These are phyloP conservation scores for Coemansia sp. DNA, from an alignment of 192 early-diverging fungal genomes.

Conservation along the genomic window DNA sequence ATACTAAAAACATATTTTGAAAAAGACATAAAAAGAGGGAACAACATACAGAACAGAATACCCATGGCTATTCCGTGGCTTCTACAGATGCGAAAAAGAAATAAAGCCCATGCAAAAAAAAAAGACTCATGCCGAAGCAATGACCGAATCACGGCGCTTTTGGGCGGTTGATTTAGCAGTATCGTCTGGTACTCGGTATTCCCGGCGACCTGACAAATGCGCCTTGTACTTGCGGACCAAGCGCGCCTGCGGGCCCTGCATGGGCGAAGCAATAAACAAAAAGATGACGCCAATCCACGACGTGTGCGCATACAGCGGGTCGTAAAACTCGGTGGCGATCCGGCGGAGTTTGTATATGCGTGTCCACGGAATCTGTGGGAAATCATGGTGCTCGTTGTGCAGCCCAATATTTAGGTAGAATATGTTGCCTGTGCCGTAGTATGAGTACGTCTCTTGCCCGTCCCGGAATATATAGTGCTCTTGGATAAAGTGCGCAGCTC, in stretches of 20 bases:
- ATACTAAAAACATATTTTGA: neutral
- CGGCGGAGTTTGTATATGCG: constrained; percentile 76
- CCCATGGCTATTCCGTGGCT: neutral
- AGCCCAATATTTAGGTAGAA: constrained; percentile 94
- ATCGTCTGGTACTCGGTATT: constrained; percentile 40
- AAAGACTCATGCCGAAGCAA: constrained; percentile 3
- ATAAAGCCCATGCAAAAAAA: no score
- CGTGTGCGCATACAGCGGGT: constrained; percentile 75
- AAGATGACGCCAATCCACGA: constrained; percentile 84
- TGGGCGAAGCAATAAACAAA: constrained; percentile 73
- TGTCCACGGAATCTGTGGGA: constrained; percentile 83
- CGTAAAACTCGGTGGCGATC: constrained; percentile 89
- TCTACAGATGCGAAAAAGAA: neutral
- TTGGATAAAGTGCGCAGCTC: constrained; percentile 94
- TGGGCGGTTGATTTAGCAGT: neutral
- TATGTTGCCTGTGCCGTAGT: constrained; percentile 88
- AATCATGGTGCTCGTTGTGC: constrained; percentile 99
- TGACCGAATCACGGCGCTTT: constrained; percentile 12
- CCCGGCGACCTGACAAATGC: constrained; percentile 68
- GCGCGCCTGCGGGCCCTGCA: constrained; percentile 80
- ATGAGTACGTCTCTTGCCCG: constrained; percentile 95
- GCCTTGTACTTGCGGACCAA: constrained; percentile 69
- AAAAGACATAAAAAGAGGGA: neutral
- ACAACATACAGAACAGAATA: constrained; percentile 1
- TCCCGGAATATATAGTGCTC: constrained; percentile 95